Percentiles rank a stretch among this genome's conserved stretches.
phyloP scores from a whole-genome alignment of 2,329 filamentous ascomycete species.

The Tolypocladium pustulatum region DNA sequence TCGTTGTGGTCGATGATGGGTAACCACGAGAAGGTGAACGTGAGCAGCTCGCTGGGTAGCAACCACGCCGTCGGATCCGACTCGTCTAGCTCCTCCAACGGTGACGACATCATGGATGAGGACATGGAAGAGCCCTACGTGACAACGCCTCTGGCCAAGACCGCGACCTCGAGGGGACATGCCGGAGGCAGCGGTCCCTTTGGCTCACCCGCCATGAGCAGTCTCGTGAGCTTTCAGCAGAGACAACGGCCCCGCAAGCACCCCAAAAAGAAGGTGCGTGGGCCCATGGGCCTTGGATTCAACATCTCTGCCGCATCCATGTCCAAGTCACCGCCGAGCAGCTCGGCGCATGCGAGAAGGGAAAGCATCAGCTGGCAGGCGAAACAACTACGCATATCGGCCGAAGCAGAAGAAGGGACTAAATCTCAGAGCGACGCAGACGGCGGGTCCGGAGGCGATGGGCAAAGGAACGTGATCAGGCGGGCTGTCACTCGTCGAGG shows the following conservation, averaged over 20 bases:
- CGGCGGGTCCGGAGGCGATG: slow-evolving; percentile 35
- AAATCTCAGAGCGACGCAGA: slow-evolving; percentile 57
- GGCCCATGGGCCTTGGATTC: slow-evolving; percentile 40
- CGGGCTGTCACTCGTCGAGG: slow-evolving; percentile 77
- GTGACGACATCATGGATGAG: slow-evolving; percentile 61
- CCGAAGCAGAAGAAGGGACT: slow-evolving; percentile 51
- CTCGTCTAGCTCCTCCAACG: slow-evolving; percentile 62
- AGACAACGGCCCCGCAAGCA: slow-evolving; percentile 62
- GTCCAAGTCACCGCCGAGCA: slow-evolving; percentile 65
- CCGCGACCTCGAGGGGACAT: slow-evolving; percentile 32
- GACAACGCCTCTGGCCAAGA: slow-evolving; percentile 71
- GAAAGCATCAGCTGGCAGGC: slow-evolving; percentile 89
- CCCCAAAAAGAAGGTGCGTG: slow-evolving; percentile 44
- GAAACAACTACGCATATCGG: slow-evolving; percentile 73
- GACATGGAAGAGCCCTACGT: slow-evolving; percentile 73
- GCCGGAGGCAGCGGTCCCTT: slow-evolving; percentile 48
- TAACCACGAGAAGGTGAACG: slow-evolving; percentile 56
- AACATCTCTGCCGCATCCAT: slow-evolving; percentile 31
- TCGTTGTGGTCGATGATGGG: slow-evolving; percentile 63
- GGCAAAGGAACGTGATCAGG: slow-evolving; percentile 66
- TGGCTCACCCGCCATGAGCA: slow-evolving; percentile 61
- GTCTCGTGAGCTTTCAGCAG: slow-evolving; percentile 75
- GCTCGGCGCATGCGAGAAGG: slow-evolving; percentile 47
- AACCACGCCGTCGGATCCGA: slow-evolving; percentile 65
- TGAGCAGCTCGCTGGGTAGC: slow-evolving; percentile 73